Evolutionary conservation across 1,139 yeast species (phyloP).

Genomic region (Suhomyces wounanorum): DNA sequence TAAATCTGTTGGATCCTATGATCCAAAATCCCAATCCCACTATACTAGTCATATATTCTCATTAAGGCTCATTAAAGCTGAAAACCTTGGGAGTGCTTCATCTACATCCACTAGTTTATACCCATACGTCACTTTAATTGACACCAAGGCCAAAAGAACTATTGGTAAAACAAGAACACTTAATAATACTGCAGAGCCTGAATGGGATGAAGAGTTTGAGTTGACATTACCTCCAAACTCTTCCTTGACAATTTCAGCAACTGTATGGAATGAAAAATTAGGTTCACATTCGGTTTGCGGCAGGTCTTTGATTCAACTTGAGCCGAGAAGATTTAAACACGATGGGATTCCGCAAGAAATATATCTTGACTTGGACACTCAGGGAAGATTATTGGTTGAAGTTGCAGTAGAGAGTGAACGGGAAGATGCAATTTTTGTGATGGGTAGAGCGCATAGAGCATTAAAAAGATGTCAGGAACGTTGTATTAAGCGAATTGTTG

Average conservation of each 20-base stretch:
- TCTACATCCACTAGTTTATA: constrained; percentile 50
- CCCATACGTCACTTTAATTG: constrained; percentile 70
- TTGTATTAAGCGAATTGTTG: constrained; percentile 66
- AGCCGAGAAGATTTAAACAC: constrained; percentile 64
- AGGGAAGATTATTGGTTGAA: constrained; percentile 64
- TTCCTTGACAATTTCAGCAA: constrained; percentile 49
- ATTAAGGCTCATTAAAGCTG: constrained; percentile 67
- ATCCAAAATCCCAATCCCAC: constrained; percentile 33
- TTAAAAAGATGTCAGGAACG: constrained; percentile 63
- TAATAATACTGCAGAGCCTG: constrained; percentile 65
- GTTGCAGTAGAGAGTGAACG: constrained; percentile 78
- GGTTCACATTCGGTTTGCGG: constrained; percentile 72
- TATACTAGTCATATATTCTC: constrained; percentile 62
- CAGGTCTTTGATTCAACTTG: constrained; percentile 60
- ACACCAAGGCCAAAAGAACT: constrained; percentile 55
- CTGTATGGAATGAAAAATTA: constrained; percentile 73
- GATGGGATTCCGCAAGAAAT: constrained; percentile 70
- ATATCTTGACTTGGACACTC: constrained; percentile 63
- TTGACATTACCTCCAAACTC: constrained; percentile 47
- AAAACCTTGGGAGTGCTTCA: constrained; percentile 55
- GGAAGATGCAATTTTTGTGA: constrained; percentile 72
- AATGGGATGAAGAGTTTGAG: constrained; percentile 90
- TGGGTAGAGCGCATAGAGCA: constrained; percentile 75
- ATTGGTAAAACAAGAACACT: constrained; percentile 74
- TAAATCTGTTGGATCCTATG: constrained; percentile 37